These are phyloP conservation scores for Mucor irregularis DNA, from an alignment of 371 early-diverging fungal species.

Conservation along the genomic window DNA sequence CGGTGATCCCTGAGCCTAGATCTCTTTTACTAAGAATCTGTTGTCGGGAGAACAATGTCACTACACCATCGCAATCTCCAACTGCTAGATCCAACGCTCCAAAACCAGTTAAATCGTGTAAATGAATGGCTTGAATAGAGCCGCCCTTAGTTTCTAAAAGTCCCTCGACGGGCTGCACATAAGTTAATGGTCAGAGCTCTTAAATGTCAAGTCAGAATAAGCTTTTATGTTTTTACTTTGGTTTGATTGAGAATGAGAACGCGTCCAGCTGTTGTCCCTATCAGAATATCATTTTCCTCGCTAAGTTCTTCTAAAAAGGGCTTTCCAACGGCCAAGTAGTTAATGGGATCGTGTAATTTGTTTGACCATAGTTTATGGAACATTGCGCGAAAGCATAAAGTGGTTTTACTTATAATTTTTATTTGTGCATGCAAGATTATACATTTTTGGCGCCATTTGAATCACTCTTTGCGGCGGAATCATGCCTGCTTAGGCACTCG, in stretches of 20 bases:
- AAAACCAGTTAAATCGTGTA: slow-evolving; percentile 50
- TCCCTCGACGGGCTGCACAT: slow-evolving; percentile 33
- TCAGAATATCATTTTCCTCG: slow-evolving; percentile 51
- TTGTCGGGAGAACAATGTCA: slow-evolving; percentile 48
- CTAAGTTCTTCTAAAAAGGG: slow-evolving; percentile 49
- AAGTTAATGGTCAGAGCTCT: background rate
- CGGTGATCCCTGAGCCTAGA: slow-evolving; percentile 38
- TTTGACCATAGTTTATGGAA: slow-evolving; percentile 39
- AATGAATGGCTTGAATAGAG: slow-evolving; percentile 38
- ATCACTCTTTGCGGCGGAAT: too few relatives aligned
- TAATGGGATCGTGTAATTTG: slow-evolving; percentile 41
- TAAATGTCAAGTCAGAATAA: background rate
- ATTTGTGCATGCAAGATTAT: too few relatives aligned
- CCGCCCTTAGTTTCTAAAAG: slow-evolving; percentile 54
- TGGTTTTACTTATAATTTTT: too few relatives aligned
- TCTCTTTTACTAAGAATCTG: slow-evolving; percentile 46
- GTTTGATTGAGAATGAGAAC: slow-evolving; percentile 46
- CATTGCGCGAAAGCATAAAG: too few relatives aligned
- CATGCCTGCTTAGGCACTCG: slow-evolving; percentile 4
- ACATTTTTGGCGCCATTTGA: too few relatives aligned
- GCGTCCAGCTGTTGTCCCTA: slow-evolving; percentile 46
- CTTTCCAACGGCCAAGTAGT: slow-evolving; percentile 45
- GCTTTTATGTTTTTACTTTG: slow-evolving; percentile 25
- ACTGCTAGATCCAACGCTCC: slow-evolving; percentile 45
- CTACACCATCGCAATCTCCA: slow-evolving; percentile 50